Base-by-base conservation (phyloP, 495 filamentous ascomycete genomes). In the Lepidopterella palustris region DNA sequence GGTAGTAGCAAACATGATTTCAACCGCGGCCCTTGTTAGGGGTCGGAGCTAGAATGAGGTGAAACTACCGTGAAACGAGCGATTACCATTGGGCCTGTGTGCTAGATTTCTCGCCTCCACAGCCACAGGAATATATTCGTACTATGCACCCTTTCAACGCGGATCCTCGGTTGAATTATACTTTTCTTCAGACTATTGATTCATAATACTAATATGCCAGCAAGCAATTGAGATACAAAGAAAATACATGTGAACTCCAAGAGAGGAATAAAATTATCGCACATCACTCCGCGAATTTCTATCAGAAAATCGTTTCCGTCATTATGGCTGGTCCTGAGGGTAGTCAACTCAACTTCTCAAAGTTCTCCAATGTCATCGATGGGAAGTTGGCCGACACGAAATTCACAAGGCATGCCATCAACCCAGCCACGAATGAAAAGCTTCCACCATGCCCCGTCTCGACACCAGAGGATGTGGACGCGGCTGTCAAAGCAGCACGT, bases 401-500 rank as follows among this genome's bases (percentile, higher is more conserved):
- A 51, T 23, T 23, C 11, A 51, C 47, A 13, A 51, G 47, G 25
- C 47, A 23, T 51, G 47, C 2, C 25, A 28, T 51, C 47, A 51
- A 51, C 10, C 47, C 47, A 1, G 47, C 47, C 47, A 51, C 47
- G 25, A 23, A 24, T 51, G 25, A 51, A 51, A 2, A 51, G 20
- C 47, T 51, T 23, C 23, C 13, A 23, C 21, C 20, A 11, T 23
- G 20, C 25, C 47, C 47, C 2, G 47, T 51, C 25, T 51, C 47
- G 1, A 51, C 47, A 51, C 47, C 21, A 23, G 13, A 51, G 25
- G 47, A 51, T 51, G 47, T 51, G 25, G 47, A 51, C 25, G 47
- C 47, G 1, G 47, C 47, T 23, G 25, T 51, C 21, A 11, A 51
- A 11, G 47, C 47, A 24, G 47, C 47, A 11, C 21, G 25, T 5